Evolutionary conservation across 2,329 filamentous ascomycete species (phyloP), one percentile per base, ranked within the genome.

Genomic region (Moelleriella libera): DNA sequence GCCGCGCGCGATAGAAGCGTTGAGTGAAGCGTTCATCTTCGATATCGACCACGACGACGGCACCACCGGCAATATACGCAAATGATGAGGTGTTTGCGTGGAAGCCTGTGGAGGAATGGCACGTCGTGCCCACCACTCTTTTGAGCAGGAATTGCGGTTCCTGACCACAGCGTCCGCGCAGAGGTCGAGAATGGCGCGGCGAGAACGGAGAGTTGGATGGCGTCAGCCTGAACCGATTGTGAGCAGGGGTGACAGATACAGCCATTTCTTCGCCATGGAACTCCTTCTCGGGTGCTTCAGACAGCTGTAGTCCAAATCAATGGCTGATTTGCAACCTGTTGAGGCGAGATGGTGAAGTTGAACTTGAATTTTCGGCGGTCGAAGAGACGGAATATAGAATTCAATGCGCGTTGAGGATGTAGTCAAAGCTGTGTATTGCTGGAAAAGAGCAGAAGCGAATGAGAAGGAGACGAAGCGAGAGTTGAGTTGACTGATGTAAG

Each of bases 111-210:
- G 88, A 83, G 5, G 85, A 85, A 54, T 73, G 78, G 53, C 88
- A 90, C 6, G 90, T 97, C 29, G 89, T 94, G 44, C 92, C 92
- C 58, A 97, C 85, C 49, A 97, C 88, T 52, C 87, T 81, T 62
- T 82, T 83, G 51, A 96, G 71, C 40, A 83, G 83, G 43, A 96
- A 72, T 41, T 75, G 75, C 28, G 76, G 71, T 49, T 81, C 76
- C 50, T 69, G 67, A 10, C 62, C 54, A 43, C 61, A 49, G 46
- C 72, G 71, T 43, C 68, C 66, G 45, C 76, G 75, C 31, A 83
- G 79, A 45, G 85, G 83, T 59, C 82, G 77, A 14, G 76, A 68
- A 34, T 77, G 74, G 40, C 80, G 76, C 49, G 73, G 72, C 44
- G 80, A 62, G 58, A 77, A 82, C 48, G 86, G 85, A 49, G 86